A percentile compares a stretch with the other conserved stretches of the same genome.
These are phyloP conservation scores for Irpex sp. DNA, from an alignment of 1,284 basidiomycete species.

Conservation along the genomic window DNA sequence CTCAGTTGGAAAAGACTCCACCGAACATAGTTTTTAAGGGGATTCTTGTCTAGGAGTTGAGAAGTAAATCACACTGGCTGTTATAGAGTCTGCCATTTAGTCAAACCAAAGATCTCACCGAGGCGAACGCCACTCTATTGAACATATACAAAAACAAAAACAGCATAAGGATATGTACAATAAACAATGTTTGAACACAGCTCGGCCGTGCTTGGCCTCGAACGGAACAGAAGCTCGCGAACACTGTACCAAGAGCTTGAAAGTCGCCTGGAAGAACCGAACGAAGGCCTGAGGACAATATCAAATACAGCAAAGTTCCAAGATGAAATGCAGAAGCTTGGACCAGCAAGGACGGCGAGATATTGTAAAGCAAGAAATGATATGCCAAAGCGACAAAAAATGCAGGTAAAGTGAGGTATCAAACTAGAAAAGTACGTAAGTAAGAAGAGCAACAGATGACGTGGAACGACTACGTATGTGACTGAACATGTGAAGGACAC, in stretches of 20 bases:
- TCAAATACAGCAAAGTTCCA: slow-evolving; percentile 9
- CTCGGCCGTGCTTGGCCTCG: neutral
- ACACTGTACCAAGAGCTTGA: neutral
- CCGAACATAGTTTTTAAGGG: slow-evolving; percentile 70
- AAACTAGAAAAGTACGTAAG: slow-evolving; percentile 1
- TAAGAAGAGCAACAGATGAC: neutral
- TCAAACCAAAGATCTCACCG: neutral
- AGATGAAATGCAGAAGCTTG: slow-evolving; percentile 1
- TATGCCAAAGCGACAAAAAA: neutral
- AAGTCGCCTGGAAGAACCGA: neutral
- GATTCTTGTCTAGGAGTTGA: neutral
- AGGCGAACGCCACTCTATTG: neutral
- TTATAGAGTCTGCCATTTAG: neutral
- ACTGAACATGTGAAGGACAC: neutral
- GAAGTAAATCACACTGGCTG: too few species aligned
- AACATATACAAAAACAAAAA: neutral
- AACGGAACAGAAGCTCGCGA: neutral
- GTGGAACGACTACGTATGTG: neutral
- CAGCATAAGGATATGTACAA: neutral
- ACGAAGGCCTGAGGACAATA: neutral
- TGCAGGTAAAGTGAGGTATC: neutral
- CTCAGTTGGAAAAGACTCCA: slow-evolving; percentile 76
- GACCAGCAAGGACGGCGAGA: slow-evolving; percentile 3
- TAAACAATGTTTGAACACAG: neutral
- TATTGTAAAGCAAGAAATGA: neutral